Evolutionary conservation across 73 alveolate species (phyloP).

Genomic region (Paramecium bursaria): DNA sequence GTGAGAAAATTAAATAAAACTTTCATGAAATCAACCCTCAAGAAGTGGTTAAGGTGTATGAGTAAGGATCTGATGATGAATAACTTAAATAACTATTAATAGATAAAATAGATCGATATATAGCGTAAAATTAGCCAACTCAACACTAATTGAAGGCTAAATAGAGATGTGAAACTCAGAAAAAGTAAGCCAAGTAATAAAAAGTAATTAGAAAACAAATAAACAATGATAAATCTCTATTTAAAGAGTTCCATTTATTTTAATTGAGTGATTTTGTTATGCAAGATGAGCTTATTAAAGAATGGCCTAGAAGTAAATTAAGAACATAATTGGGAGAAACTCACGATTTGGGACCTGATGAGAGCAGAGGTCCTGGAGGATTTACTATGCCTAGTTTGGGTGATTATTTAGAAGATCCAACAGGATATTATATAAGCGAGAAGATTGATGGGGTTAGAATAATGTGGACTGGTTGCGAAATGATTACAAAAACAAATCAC

Average conservation of each 20-base stretch:
- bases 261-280: slow-evolving; percentile 37
- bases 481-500: slow-evolving; percentile 57
- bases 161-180: no score
- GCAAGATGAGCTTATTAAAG: not conserved
- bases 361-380: slow-evolving; percentile 22
- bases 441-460: slow-evolving; percentile 75
- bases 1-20: not conserved
- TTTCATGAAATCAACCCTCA: slow-evolving; percentile 24
- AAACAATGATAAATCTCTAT: not conserved
- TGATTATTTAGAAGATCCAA: slow-evolving; percentile 31
- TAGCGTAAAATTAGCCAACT: no score
- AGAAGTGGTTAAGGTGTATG: slow-evolving; percentile 5
- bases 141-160: no score
- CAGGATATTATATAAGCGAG: slow-evolving; percentile 69
- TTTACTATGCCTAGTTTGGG: slow-evolving; percentile 14
- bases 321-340: slow-evolving; percentile 52
- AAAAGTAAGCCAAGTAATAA: no score
- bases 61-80: not conserved
- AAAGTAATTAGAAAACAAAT: not conserved
- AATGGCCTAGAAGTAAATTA: slow-evolving; percentile 29
- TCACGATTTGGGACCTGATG: slow-evolving; percentile 52
- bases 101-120: no score
- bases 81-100: not conserved
- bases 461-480: slow-evolving; percentile 71
- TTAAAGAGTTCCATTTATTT: not conserved